These are phyloP conservation scores for Termitomyces sp. DNA, from an alignment of 768 basidiomycete genomes.

Conservation along the genomic window DNA sequence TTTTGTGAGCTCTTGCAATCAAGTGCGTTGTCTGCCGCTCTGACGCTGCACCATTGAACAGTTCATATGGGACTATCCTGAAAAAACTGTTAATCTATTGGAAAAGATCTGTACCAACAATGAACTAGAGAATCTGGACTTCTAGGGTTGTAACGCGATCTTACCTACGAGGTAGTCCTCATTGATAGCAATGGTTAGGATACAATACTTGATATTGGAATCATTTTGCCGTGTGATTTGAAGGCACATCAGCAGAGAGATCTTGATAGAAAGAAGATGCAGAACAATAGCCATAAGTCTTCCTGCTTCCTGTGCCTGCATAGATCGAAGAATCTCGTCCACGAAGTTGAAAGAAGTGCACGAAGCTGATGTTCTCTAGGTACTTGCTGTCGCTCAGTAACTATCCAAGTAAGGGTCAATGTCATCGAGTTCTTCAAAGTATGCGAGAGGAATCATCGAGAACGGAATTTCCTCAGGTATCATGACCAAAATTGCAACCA, in stretches of 20 bases:
- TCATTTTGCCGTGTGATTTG: slow-evolving; percentile 14
- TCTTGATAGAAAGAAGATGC: slow-evolving; percentile 14
- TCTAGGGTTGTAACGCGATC: background rate
- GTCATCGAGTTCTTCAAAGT: slow-evolving; percentile 1
- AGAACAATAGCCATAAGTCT: slow-evolving; percentile 25
- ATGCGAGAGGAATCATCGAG: background rate
- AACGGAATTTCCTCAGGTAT: background rate
- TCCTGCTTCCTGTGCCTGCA: slow-evolving; percentile 24
- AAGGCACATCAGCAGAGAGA: slow-evolving; percentile 21
- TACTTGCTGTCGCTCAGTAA: slow-evolving; percentile 9
- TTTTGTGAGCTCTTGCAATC: background rate
- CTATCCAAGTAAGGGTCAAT: slow-evolving; percentile 2
- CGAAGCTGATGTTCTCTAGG: slow-evolving; percentile 23
- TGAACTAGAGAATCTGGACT: background rate
- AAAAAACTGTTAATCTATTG: background rate
- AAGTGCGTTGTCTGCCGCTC: too few species aligned
- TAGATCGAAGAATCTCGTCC: slow-evolving; percentile 16
- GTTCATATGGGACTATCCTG: slow-evolving; percentile 7
- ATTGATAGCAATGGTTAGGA: slow-evolving; percentile 17
- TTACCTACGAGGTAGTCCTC: too few species aligned
- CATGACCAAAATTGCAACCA: too few species aligned
- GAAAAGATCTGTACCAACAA: background rate
- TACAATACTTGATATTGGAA: slow-evolving; percentile 13
- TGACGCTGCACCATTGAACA: background rate
- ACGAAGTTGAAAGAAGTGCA: too few species aligned